Evolutionary conservation across 23 red algal species (phyloP).

Genomic region (Pyropia haitanensis): DNA sequence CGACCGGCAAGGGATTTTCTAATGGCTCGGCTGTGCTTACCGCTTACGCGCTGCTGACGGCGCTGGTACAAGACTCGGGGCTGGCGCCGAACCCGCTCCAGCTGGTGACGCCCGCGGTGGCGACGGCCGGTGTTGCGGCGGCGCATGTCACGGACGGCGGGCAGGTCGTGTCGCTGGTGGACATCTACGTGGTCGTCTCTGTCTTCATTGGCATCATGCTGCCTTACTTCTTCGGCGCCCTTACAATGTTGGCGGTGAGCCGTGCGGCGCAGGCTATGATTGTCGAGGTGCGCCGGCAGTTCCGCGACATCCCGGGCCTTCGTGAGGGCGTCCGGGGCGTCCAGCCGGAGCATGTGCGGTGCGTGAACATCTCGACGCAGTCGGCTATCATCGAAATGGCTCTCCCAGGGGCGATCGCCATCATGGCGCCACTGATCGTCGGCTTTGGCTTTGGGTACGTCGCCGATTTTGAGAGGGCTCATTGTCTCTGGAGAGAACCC

Average conservation of each 20-base stretch:
- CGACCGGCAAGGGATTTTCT: conserved; percentile 16
- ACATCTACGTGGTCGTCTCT: conserved; percentile 54
- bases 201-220: conserved; percentile 69
- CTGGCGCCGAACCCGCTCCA: conserved; percentile 8
- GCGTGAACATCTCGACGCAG: conserved; percentile 38
- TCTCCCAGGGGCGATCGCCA: conserved; percentile 2
- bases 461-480: too few species aligned
- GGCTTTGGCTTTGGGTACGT: conserved; percentile 62
- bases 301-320: conserved; percentile 61
- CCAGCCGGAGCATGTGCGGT: conserved; percentile 49
- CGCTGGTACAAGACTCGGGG: conserved; percentile 21
- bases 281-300: conserved; percentile 81
- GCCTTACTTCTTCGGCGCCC: conserved; percentile 63
- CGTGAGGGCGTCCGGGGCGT: conserved; percentile 32
- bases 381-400: too few species aligned
- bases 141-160: too few species aligned
- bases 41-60: conserved; percentile 37
- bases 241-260: conserved; percentile 69
- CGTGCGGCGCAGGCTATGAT: conserved; percentile 75
- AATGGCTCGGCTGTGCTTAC: conserved; percentile 41
- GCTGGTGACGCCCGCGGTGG: not conserved
- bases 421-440: conserved; percentile 71
- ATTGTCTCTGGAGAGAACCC: too few species aligned
- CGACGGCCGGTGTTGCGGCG: too few species aligned
- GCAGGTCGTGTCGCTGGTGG: conserved; percentile 16